Percentiles rank a stretch among this genome's conserved stretches.
These are phyloP conservation scores for Pistacia atlantica DNA, from an alignment of 345 rosid genomes.

Conservation along the genomic window DNA sequence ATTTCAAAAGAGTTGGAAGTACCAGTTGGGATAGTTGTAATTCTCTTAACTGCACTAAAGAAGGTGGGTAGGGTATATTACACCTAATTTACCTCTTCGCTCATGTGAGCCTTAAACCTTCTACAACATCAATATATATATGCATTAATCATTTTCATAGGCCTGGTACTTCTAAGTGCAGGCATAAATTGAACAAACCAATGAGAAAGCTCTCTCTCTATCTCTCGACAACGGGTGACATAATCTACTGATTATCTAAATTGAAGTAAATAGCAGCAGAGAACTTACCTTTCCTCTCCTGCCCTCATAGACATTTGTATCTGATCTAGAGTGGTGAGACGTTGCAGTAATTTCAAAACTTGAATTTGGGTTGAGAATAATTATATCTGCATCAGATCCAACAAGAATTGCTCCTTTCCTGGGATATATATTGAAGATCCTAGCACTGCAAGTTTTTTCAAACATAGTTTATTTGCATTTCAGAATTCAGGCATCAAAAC, in stretches of 20 bases:
- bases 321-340: conserved; percentile 82
- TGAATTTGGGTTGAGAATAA: conserved; percentile 82
- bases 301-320: conserved; percentile 88
- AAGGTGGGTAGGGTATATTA: no score
- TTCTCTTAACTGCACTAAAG: no score
- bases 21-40: no score
- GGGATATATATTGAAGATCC: conserved; percentile 89
- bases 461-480: background rate
- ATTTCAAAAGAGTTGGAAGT: no score
- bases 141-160: no score
- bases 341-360: conserved; percentile 69
- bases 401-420: conserved; percentile 89
- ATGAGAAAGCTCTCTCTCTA: background rate
- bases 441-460: conserved; percentile 59
- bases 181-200: conserved; percentile 7
- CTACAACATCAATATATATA: no score
- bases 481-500: background rate
- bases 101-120: no score
- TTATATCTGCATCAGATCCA: conserved; percentile 98
- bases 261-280: background rate
- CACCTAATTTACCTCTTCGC: no score
- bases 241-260: background rate
- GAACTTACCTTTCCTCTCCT: conserved; percentile 71
- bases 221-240: background rate
- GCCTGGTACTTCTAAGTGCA: background rate